Base-by-base conservation (phyloP, 495 filamentous ascomycete species). In the Xanthoparmelia taractica region DNA sequence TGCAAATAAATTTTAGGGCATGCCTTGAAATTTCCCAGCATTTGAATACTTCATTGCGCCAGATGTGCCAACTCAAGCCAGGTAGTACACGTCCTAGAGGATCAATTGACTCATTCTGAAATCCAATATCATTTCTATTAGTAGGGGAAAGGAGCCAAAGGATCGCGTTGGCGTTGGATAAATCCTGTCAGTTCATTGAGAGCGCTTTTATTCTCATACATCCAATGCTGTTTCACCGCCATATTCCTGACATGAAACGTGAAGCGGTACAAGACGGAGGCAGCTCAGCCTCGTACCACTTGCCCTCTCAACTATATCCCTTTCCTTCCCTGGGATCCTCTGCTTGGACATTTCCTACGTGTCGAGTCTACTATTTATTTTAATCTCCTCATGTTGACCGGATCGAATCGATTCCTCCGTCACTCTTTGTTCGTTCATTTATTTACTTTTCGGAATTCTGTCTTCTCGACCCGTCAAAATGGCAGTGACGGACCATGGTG, bases 201-300 rank as follows among this genome's bases (percentile, higher is more conserved):
- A 31, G 50, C 29, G 50, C 50, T 54, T 54, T 54, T 54, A 33
- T 33, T 33, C 50, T 54, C 18, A 10, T 2, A 33, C 29, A 29
- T 11, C 25, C 18, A 31, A 18, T 52, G 27, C 2, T 20, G 50
- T n/a, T 33, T 54, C 7, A 54, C 50, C 50, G 50, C 20, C 20
- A 29, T 54, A 54, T 54, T 54, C 50, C 50, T 54, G 2, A 31
- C 7, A 54, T 54, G 50, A 54, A 54, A 54, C 50, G 29, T 54
- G 2, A 33, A 54, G 18, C 27, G 50, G 29, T 31, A 33, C 29
- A 54, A 4, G 33, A 27, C 15, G 33, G 50, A 54, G 29, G 50
- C 50, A 54, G 29, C 50, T 54, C 27, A 54, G 50, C 50, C 50
- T 54, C 50, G 48, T 31, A 13, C 48, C 48, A 0, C 1, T 8